Conservation (phyloP, 768 basidiomycete species). For the Leccinum fibrillosum region DNA sequence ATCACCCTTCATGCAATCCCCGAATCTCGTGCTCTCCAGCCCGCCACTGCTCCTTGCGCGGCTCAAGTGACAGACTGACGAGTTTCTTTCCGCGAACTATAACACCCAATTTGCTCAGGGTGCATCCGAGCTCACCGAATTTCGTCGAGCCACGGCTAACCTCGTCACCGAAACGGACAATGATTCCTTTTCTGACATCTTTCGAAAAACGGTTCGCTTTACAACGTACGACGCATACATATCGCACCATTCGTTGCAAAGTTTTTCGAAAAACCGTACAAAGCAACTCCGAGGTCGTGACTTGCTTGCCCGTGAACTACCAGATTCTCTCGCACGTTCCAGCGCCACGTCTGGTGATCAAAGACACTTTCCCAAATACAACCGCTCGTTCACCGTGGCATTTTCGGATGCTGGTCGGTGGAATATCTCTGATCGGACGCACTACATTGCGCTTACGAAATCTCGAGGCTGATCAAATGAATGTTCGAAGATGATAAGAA, state of each 20-base stretch:
- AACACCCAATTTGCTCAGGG: too few species aligned
- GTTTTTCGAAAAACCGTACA: not conserved
- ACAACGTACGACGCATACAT: not conserved
- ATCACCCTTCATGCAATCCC: not conserved
- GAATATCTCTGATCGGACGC: not conserved
- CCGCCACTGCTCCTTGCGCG: too few species aligned
- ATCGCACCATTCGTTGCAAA: not conserved
- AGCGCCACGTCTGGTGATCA: not conserved
- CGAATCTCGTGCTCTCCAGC: too few species aligned
- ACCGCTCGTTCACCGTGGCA: not conserved
- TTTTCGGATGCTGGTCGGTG: not conserved
- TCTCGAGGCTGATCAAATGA: not conserved
- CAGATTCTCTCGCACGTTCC: not conserved
- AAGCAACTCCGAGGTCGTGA: not conserved
- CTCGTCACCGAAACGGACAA: too few species aligned
- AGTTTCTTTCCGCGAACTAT: too few species aligned
- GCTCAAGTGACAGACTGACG: too few species aligned
- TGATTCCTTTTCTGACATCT: not conserved
- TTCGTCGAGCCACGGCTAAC: too few species aligned
- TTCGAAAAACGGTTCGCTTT: not conserved
- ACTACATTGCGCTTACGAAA: not conserved
- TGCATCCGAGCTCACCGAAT: too few species aligned
- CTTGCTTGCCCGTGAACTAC: not conserved
- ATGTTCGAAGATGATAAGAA: not conserved
- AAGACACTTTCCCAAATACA: not conserved